These are phyloP conservation scores for Cucurbita pepo DNA, from an alignment of 306 rosid species.

Conservation along the genomic window DNA sequence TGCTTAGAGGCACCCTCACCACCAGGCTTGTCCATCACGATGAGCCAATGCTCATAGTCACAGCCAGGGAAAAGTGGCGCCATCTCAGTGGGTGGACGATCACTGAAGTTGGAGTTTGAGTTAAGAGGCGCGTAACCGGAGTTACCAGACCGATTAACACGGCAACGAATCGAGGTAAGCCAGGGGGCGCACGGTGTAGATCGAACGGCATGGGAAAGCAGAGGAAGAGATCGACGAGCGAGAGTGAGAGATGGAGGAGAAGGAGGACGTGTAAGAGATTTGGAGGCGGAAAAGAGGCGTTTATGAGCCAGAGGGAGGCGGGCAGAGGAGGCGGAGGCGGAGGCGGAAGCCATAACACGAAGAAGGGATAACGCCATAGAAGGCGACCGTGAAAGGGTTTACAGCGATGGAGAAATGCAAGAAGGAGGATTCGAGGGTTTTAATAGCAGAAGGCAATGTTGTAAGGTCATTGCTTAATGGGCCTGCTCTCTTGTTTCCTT, in stretches of 20 bases:
- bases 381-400: not conserved
- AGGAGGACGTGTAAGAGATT: constrained; percentile 18
- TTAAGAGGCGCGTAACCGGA: constrained; percentile 70
- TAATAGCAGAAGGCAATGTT: not conserved
- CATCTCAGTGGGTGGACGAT: constrained; percentile 91
- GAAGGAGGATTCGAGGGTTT: not conserved
- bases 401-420: too few species aligned
- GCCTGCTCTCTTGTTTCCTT: not conserved
- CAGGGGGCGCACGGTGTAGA: constrained; percentile 9
- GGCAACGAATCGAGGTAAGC: constrained; percentile 45
- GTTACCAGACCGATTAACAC: constrained; percentile 50
- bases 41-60: constrained; percentile 93
- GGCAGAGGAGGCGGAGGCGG: constrained; percentile 16
- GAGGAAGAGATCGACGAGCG: constrained; percentile 26
- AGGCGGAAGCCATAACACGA: constrained; percentile 21
- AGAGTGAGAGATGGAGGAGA: constrained; percentile 16
- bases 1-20: constrained; percentile 70
- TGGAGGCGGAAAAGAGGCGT: constrained; percentile 25
- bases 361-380: constrained; percentile 43
- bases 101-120: constrained; percentile 57
- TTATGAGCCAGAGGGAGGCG: constrained; percentile 14
- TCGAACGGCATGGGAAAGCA: constrained; percentile 24
- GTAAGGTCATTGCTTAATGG: not conserved
- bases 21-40: constrained; percentile 86
- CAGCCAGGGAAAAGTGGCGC: constrained; percentile 96